Evolutionary conservation across 176 grass and related monocot genomes (phyloP), one percentile per base, ranked within the genome.

Genomic region (Carex pumila): DNA sequence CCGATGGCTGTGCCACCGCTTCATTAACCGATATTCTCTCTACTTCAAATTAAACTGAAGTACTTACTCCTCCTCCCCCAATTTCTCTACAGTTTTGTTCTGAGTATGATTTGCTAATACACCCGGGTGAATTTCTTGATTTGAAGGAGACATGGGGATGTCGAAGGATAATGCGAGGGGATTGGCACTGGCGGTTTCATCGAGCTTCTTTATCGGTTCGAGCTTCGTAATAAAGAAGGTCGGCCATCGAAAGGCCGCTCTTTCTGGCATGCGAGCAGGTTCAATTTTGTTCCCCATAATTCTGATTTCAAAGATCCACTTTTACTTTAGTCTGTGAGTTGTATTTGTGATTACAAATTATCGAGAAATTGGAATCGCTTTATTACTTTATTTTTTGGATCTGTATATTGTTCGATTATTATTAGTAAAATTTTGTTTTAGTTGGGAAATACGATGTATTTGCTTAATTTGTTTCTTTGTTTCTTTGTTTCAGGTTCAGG

Each of bases 141-240:
- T 55, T 56, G 12, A 76, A 50, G 62, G 34, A 49, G 21, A 17
- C 22, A 67, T 82, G 85, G 94, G 63, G 74, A 90, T 97, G 92
- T 94, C 90, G 68, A 77, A 78, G 65, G 94, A 97, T 87, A 97
- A 94, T 89, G 86, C 85, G 63, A 94, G 81, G 61, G 94, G 94
- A 22, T 87, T 97, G 70, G 75, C 88, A 32, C 94, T 97, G 31
- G 94, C 94, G 19, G 81, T 94, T 71, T 97, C 94, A 9, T 97
- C 94, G 1, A 97, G 94, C 60, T 66, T 90, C 82, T 94, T 94
- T 83, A 94, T 94, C 83, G 92, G 92, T 30, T 85, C 83, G 6
- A 94, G 92, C 80, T 94, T 94, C 73, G 91, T 94, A 60, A 66
- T 94, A 53, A 91, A 91, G 87, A 94, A 94, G 92, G 84, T 92